Conservation (phyloP, 768 basidiomycete species). For the Floccularia luteovirens region DNA sequence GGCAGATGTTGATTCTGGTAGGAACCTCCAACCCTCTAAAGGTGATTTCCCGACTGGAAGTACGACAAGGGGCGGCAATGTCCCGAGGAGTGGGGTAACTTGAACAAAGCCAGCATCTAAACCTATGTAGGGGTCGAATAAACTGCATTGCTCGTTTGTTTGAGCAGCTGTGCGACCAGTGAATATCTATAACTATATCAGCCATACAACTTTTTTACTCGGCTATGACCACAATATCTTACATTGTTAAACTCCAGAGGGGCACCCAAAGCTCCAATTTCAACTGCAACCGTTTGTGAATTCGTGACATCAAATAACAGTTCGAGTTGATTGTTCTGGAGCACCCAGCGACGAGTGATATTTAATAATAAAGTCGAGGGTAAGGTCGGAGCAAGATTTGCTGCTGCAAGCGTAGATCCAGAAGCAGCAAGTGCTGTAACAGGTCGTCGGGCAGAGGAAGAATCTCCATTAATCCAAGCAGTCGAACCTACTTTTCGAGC, state of each 20-base stretch:
- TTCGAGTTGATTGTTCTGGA: slow-evolving; percentile 30
- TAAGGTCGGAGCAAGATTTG: slow-evolving; percentile 41
- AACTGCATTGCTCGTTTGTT: slow-evolving; percentile 42
- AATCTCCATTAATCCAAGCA: slow-evolving; percentile 39
- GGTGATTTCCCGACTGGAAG: slow-evolving; percentile 36
- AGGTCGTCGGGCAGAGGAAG: slow-evolving; percentile 29
- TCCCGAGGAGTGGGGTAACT: slow-evolving; percentile 45
- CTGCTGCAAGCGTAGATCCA: slow-evolving; percentile 38
- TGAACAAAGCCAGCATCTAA: slow-evolving; percentile 50
- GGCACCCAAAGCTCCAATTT: slow-evolving; percentile 46
- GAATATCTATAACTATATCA: slow-evolving; percentile 33
- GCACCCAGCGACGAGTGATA: slow-evolving; percentile 45
- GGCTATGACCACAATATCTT: slow-evolving; percentile 10
- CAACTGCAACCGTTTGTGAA: slow-evolving; percentile 34
- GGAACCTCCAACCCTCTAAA: slow-evolving; percentile 54
- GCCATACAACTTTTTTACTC: neutral
- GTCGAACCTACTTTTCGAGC: slow-evolving; percentile 36
- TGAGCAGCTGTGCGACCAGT: slow-evolving; percentile 43
- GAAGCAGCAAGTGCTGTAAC: slow-evolving; percentile 29
- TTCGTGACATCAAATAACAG: slow-evolving; percentile 46
- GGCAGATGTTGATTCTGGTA: slow-evolving; percentile 37
- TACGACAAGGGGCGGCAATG: slow-evolving; percentile 43
- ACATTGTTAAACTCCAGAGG: slow-evolving; percentile 54
- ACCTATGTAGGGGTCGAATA: slow-evolving; percentile 52
- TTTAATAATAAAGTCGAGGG: slow-evolving; percentile 34